Evolutionary conservation across 225 moss, liverwort and hornwort species (phyloP), one percentile per base, ranked within the genome.

Genomic region (Bryoerythrophyllum caledonicum): DNA sequence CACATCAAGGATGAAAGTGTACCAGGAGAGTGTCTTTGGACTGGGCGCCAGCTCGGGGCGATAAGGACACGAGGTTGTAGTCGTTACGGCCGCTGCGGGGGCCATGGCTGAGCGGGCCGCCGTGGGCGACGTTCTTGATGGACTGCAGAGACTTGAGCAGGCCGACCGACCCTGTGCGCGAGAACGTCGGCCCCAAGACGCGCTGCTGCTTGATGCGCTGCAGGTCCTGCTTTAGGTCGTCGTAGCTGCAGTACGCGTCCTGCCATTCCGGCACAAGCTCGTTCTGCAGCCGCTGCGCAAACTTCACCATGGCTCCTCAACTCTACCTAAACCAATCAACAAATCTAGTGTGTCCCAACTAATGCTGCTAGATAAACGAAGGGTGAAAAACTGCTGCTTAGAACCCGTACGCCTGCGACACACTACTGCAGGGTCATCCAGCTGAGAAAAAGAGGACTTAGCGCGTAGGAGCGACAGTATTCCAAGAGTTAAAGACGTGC

Each of bases 191-290:
- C 17, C 74, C 62, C 52, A 30, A 52, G 53, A 15, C 19, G 19
- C 43, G 73, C 9, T 62, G 74, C 17, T 79, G 70, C 48, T 64
- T 24, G 68, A 82, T 78, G 63, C 82, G 78, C 46, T 71, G 49
- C 24, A 85, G 27, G 51, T 82, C 78, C 24, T 23, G 40, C 74
- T 85, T 85, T 5, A 85, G 63, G 65, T 70, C 65, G 30, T 10
- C 8, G 56, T 85, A 85, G 16, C 61, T 74, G 74, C 78, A 71
- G 35, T 85, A 85, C 8, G 79, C 85, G 4, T 74, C 76, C 65
- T 75, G 70, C 85, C 85, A 85, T 79, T 85, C 85, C 7, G 77
- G 75, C 38, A 85, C 59, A 46, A 81, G 43, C 58, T 82, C 58
- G 8, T 21, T 63, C 67, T 76, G 59, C 24, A 85, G 72, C 68